Percentiles rank a stretch among this genome's conserved stretches.
phyloP scores from a whole-genome alignment of 2,329 filamentous ascomycete species.

The Colletotrichum costaricense region DNA sequence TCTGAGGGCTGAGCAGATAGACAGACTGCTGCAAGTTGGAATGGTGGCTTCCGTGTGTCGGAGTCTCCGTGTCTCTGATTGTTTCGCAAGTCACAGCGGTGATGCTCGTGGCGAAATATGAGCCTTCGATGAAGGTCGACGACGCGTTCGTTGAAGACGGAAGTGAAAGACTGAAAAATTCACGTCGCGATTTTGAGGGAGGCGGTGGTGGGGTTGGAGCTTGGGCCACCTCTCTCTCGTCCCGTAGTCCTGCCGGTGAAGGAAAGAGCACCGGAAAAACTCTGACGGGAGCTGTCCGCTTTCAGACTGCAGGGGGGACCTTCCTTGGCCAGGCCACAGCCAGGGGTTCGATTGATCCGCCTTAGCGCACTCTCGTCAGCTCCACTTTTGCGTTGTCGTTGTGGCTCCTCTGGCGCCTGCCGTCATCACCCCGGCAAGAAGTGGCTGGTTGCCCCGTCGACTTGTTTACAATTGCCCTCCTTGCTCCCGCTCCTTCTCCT shows the following conservation, averaged over 20 bases:
- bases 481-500: conserved; percentile 34
- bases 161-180: conserved; percentile 17
- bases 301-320: conserved; percentile 1
- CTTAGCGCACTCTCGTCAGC: neutral
- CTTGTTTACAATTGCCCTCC: conserved; percentile 40
- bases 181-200: conserved; percentile 31
- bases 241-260: neutral
- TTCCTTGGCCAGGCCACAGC: conserved; percentile 7
- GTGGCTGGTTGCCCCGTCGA: conserved; percentile 40
- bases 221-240: conserved; percentile 6
- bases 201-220: conserved; percentile 29
- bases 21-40: neutral
- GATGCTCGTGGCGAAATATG: conserved; percentile 6
- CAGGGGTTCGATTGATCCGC: conserved; percentile 30
- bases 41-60: neutral
- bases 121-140: conserved; percentile 5
- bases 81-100: neutral
- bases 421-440: conserved; percentile 37
- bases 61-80: neutral
- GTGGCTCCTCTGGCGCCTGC: conserved; percentile 26
- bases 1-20: neutral
- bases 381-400: conserved; percentile 24
- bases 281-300: neutral
- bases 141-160: conserved; percentile 6
- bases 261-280: conserved; percentile 27